A percentile compares a stretch with the other conserved stretches of the same genome.
These are phyloP conservation scores for Aspergillus funiculosus DNA, from an alignment of 495 filamentous ascomycete genomes.

Conservation along the genomic window DNA sequence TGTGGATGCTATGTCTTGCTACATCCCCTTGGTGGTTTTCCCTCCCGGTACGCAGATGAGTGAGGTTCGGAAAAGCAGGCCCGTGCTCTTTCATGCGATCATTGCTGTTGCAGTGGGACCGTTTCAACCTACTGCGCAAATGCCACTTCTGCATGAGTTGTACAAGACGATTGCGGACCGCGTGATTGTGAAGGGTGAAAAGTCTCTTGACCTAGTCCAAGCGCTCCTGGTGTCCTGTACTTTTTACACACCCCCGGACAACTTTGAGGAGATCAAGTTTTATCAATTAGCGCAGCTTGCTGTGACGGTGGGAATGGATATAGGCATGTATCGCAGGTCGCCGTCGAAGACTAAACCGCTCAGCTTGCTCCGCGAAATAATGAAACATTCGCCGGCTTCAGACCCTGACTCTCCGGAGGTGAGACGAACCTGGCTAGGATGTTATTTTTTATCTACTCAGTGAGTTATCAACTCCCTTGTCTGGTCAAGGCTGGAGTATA, in stretches of 20 bases:
- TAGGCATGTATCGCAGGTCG: conserved; percentile 62
- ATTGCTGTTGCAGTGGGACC: conserved; percentile 61
- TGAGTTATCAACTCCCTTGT: conserved; percentile 21
- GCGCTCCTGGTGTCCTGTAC: conserved; percentile 63
- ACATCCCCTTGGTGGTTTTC: conserved; percentile 78
- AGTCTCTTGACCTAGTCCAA: conserved; percentile 82
- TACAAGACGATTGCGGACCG: conserved; percentile 68
- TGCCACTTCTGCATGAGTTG: conserved; percentile 59
- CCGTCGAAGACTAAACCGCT: conserved; percentile 24
- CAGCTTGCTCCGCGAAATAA: conserved; percentile 27
- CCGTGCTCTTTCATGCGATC: conserved; percentile 76
- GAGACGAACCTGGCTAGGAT: conserved; percentile 70
- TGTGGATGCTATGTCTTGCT: conserved; percentile 57
- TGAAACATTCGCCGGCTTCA: conserved; percentile 40
- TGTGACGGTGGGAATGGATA: conserved; percentile 78
- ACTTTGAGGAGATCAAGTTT: conserved; percentile 83
- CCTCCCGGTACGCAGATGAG: conserved; percentile 56
- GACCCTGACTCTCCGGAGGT: conserved; percentile 66
- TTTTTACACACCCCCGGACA: conserved; percentile 81
- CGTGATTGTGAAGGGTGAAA: conserved; percentile 69
- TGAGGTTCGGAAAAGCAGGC: conserved; percentile 64
- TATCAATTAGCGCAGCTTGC: conserved; percentile 84
- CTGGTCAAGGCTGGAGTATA: background rate
- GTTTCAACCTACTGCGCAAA: conserved; percentile 54
- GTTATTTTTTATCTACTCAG: conserved; percentile 68